Conservation (phyloP, 441 rosid genomes). For the Macaranga tanarius region DNA sequence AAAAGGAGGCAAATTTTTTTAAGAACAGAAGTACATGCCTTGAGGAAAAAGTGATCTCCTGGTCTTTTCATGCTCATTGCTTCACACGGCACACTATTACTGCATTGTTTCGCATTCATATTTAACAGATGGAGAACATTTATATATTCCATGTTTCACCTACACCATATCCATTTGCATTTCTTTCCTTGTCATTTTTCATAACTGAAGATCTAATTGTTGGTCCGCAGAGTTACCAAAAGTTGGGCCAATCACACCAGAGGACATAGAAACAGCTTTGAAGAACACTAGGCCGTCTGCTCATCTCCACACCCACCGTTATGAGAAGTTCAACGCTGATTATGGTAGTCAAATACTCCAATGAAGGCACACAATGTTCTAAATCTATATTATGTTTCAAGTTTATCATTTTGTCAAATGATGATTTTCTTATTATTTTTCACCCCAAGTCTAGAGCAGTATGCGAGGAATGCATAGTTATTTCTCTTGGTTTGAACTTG, state of each 20-base stretch:
- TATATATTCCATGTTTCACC: neutral
- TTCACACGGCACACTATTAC: neutral
- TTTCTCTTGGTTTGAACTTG: neutral
- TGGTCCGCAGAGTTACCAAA: constrained; percentile 61
- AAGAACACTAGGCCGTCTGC: constrained; percentile 89
- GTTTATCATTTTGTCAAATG: neutral
- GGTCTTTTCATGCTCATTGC: neutral
- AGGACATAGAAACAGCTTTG: constrained; percentile 66
- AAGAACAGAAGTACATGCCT: neutral
- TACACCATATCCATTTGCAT: neutral
- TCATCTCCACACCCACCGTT: constrained; percentile 76
- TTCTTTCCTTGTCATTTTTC: neutral
- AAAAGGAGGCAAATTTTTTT: neutral
- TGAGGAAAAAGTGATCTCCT: neutral
- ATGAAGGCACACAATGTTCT: constrained; percentile 28
- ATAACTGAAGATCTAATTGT: neutral
- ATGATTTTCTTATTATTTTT: neutral
- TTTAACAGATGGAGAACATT: neutral
- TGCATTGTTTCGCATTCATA: neutral
- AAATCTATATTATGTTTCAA: neutral
- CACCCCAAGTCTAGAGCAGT: neutral
- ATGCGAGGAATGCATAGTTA: too few species aligned
- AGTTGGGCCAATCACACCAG: constrained; percentile 61
- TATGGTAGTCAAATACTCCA: constrained; percentile 84
- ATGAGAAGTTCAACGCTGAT: constrained; percentile 76